Evolutionary conservation across 2,329 filamentous ascomycete genomes (phyloP).

Genomic region (Alternaria burnsii): DNA sequence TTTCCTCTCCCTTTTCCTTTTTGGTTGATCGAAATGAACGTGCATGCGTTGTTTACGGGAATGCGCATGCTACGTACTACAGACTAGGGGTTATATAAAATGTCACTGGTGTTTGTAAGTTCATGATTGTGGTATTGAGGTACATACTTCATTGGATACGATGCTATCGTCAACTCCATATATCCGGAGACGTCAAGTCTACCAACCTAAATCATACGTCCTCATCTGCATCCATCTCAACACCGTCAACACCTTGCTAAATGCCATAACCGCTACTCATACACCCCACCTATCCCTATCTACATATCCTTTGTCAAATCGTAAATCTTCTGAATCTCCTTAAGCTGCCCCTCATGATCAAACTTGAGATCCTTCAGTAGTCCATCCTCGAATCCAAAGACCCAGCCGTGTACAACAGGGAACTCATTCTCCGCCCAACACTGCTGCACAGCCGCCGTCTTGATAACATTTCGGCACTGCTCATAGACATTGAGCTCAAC

Average conservation of each 20-base stretch:
- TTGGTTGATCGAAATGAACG: neutral
- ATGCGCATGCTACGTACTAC: too few relatives aligned
- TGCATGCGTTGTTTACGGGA: neutral
- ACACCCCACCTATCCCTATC: neutral
- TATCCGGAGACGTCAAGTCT: neutral
- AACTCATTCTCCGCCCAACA: constrained; percentile 69
- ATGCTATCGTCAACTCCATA: neutral
- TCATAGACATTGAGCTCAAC: constrained; percentile 52
- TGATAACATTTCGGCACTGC: constrained; percentile 51
- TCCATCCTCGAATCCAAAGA: constrained; percentile 74
- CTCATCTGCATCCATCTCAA: neutral
- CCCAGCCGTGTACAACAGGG: constrained; percentile 77
- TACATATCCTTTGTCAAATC: constrained; percentile 50
- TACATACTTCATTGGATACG: neutral
- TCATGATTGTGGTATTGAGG: neutral
- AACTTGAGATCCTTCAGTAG: constrained; percentile 71
- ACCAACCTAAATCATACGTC: neutral
- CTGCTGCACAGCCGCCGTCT: constrained; percentile 64
- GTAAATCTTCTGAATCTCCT: constrained; percentile 71
- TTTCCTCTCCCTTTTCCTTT: neutral
- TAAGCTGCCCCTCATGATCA: constrained; percentile 66
- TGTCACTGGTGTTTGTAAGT: neutral
- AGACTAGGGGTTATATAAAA: neutral
- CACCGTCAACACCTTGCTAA: constrained; percentile 18
- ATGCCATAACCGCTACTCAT: constrained; percentile 16